phyloP scores from a whole-genome alignment of 2,329 filamentous ascomycete genomes.

The Clarireedia sp. region DNA sequence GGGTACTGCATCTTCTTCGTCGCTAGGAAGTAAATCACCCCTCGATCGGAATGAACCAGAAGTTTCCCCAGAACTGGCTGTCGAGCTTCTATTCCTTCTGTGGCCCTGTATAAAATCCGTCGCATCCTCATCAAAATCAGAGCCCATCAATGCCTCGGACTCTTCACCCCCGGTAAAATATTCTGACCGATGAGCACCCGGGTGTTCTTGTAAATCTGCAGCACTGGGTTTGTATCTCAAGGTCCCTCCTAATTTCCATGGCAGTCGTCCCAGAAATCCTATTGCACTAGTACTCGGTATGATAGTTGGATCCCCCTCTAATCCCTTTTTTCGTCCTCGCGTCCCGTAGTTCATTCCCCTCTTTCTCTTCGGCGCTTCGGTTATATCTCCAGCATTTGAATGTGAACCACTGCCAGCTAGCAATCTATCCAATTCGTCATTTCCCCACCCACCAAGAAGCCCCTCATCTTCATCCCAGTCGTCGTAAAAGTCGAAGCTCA shows the following conservation, averaged over 20 bases:
- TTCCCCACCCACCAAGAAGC: constrained; percentile 65
- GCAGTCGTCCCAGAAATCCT: constrained; percentile 75
- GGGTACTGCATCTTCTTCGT: constrained; percentile 79
- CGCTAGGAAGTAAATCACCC: constrained; percentile 85
- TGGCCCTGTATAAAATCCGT: constrained; percentile 20
- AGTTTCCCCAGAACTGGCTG: constrained; percentile 70
- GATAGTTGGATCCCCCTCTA: constrained; percentile 66
- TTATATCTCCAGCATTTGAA: constrained; percentile 33
- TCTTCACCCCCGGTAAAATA: constrained; percentile 41
- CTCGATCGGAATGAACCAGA: constrained; percentile 80
- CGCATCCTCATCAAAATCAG: constrained; percentile 23
- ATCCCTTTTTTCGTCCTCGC: constrained; percentile 51
- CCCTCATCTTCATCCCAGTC: constrained; percentile 74
- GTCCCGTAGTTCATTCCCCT: constrained; percentile 87
- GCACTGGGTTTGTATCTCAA: constrained; percentile 85
- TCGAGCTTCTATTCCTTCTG: constrained; percentile 58
- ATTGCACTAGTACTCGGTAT: constrained; percentile 81
- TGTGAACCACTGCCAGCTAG: constrained; percentile 59
- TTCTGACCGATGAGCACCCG: constrained; percentile 43
- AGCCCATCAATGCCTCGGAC: constrained; percentile 61
- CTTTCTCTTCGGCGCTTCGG: constrained; percentile 61
- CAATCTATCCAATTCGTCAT: constrained; percentile 78
- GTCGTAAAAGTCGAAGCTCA: constrained; percentile 95
- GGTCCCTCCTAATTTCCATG: constrained; percentile 76
- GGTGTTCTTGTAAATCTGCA: constrained; percentile 83